Conservation (phyloP, 805 yeast species). For the Isabelozyma rhagii region DNA sequence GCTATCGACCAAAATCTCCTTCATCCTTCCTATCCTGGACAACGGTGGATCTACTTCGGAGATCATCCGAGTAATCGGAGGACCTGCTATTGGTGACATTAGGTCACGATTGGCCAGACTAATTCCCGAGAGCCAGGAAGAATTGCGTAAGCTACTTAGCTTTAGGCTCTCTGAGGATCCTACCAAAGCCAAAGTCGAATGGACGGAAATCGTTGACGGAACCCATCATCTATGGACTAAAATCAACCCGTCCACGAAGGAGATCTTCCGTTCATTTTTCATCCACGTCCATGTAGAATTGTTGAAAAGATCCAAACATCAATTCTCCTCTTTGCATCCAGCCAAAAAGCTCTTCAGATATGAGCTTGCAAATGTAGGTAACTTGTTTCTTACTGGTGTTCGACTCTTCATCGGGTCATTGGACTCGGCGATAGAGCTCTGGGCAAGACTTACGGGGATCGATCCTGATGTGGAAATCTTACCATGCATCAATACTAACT, state of each 20-base stretch:
- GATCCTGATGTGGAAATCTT: conserved; percentile 54
- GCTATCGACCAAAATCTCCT: conserved; percentile 48
- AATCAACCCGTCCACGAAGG: conserved; percentile 59
- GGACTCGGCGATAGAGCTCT: conserved; percentile 78
- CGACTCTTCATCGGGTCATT: conserved; percentile 79
- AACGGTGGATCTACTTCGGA: conserved; percentile 96
- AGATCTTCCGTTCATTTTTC: conserved; percentile 71
- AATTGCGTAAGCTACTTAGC: conserved; percentile 32
- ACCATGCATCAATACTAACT: conserved; percentile 82
- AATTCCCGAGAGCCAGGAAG: conserved; percentile 50
- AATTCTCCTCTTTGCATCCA: conserved; percentile 12
- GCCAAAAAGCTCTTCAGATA: conserved; percentile 59
- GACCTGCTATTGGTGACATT: conserved; percentile 93
- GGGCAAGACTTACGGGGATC: conserved; percentile 60
- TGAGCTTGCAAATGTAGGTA: conserved; percentile 82
- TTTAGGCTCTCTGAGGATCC: conserved; percentile 50
- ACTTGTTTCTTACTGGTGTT: conserved; percentile 77
- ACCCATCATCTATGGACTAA: conserved; percentile 64
- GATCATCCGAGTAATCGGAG: conserved; percentile 79
- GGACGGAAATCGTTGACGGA: conserved; percentile 81
- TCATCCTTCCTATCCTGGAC: conserved; percentile 81
- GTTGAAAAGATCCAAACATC: conserved; percentile 59
- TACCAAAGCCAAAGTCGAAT: conserved; percentile 58
- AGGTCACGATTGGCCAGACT: conserved; percentile 76
- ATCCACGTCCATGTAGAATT: conserved; percentile 78